Evolutionary conservation across 768 basidiomycete genomes (phyloP).

Genomic region (Botryobasidium botryosum): DNA sequence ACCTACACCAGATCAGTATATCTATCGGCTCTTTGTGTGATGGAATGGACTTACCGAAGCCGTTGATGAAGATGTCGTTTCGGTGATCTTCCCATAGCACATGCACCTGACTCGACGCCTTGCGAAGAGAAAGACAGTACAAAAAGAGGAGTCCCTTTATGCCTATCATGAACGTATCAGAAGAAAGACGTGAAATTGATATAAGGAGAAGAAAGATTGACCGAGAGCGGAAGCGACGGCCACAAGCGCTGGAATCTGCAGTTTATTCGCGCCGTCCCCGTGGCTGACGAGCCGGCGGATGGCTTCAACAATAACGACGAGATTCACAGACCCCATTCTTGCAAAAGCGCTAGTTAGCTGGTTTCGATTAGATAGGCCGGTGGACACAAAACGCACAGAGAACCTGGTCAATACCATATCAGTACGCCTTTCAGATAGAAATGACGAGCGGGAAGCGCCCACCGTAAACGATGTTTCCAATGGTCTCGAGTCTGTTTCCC

Average conservation of each 20-base stretch:
- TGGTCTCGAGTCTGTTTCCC: constrained; percentile 77
- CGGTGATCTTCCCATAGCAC: constrained; percentile 96
- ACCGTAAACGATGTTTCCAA: constrained; percentile 81
- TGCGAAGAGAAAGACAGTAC: constrained; percentile 67
- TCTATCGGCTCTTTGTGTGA: background rate
- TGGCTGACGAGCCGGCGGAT: constrained; percentile 50
- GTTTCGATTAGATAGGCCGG: background rate
- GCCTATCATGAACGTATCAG: constrained; percentile 25
- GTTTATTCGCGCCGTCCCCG: constrained; percentile 29
- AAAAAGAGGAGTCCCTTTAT: constrained; percentile 77
- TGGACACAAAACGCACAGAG: constrained; percentile 23
- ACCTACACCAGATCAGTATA: constrained; percentile 25
- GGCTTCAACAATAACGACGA: constrained; percentile 83
- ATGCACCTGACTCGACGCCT: constrained; percentile 75
- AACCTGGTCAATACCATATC: constrained; percentile 23
- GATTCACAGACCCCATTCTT: constrained; percentile 84
- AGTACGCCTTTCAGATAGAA: background rate
- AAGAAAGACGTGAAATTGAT: constrained; percentile 2
- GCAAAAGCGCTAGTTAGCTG: background rate
- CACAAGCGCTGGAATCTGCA: constrained; percentile 70
- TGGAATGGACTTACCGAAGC: constrained; percentile 34
- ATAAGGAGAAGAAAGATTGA: constrained; percentile 19
- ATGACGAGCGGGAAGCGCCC: constrained; percentile 11
- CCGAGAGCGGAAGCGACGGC: constrained; percentile 74
- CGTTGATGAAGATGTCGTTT: constrained; percentile 79